phyloP scores from a whole-genome alignment of 805 yeast species.

The Hyphopichia homilentoma region DNA sequence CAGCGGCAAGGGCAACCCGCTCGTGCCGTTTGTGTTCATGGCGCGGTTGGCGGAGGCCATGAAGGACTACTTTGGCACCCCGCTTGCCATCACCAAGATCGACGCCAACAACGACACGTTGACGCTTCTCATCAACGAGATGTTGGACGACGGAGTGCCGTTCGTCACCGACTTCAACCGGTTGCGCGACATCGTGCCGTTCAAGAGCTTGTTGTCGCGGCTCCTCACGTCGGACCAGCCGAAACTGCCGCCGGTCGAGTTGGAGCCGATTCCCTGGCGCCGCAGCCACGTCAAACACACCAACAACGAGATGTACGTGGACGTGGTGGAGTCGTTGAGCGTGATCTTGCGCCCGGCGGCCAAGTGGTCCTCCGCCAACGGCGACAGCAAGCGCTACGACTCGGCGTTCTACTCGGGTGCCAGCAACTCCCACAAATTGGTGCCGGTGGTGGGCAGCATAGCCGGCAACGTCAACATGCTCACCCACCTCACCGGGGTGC shows the following conservation, averaged over 20 bases:
- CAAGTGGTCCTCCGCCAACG: constrained; percentile 10
- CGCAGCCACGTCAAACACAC: constrained; percentile 63
- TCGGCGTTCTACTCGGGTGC: constrained; percentile 25
- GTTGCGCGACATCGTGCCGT: constrained; percentile 67
- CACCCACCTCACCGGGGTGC: constrained; percentile 73
- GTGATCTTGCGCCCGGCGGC: constrained; percentile 43
- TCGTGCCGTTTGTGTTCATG: constrained; percentile 53
- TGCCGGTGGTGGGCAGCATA: constrained; percentile 51
- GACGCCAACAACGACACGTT: constrained; percentile 69
- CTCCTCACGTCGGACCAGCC: constrained; percentile 38
- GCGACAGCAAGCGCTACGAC: constrained; percentile 18
- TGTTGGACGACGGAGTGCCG: constrained; percentile 77
- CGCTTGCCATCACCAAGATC: constrained; percentile 54
- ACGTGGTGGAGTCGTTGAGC: constrained; percentile 63
- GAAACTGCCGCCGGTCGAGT: no score
- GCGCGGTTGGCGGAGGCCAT: constrained; percentile 48
- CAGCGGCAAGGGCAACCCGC: constrained; percentile 36
- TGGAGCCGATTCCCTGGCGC: constrained; percentile 72
- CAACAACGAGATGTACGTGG: constrained; percentile 83
- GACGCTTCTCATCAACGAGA: constrained; percentile 66
- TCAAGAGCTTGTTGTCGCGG: constrained; percentile 51
- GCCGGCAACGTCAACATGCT: constrained; percentile 62
- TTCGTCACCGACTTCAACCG: constrained; percentile 67
- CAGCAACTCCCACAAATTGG: constrained; percentile 12
- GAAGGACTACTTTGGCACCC: constrained; percentile 54